A percentile compares a stretch with the other conserved stretches of the same genome.
Evolutionary conservation across 1,284 basidiomycete species (phyloP).

Genomic region (Wallemia hederae): DNA sequence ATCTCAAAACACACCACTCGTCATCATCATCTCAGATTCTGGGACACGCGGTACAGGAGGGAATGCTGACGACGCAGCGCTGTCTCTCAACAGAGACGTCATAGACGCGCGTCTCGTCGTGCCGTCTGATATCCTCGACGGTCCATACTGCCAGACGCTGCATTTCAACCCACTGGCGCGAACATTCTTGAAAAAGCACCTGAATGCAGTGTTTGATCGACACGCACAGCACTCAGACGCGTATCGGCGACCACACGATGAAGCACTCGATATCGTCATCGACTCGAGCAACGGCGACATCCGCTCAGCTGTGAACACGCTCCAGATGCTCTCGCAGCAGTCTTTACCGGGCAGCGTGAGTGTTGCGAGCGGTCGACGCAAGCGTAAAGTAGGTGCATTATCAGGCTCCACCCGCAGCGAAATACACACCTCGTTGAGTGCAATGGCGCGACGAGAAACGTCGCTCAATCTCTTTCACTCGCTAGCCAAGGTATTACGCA

Average conservation of each 20-base stretch:
- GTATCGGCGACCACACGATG: constrained; percentile 24
- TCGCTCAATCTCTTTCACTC: constrained; percentile 71
- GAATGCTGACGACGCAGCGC: constrained; percentile 18
- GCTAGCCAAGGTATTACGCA: constrained; percentile 75
- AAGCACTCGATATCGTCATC: constrained; percentile 41
- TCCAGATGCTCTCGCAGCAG: constrained; percentile 35
- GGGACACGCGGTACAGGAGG: constrained; percentile 39
- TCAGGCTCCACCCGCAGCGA: background rate
- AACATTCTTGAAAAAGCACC: constrained; percentile 50
- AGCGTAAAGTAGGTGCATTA: background rate
- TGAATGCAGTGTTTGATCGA: constrained; percentile 30
- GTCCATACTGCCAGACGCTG: constrained; percentile 41
- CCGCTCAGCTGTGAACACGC: constrained; percentile 62
- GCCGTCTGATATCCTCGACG: constrained; percentile 27
- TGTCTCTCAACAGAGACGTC: constrained; percentile 19
- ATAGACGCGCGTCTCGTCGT: constrained; percentile 40
- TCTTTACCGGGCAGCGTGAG: background rate
- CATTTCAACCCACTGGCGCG: constrained; percentile 71
- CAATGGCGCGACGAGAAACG: constrained; percentile 50
- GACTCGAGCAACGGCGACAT: constrained; percentile 66
- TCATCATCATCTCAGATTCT: constrained; percentile 58
- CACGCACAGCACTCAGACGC: constrained; percentile 18
- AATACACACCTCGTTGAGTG: constrained; percentile 21
- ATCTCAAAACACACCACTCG: constrained; percentile 29
- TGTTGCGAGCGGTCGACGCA: background rate